Conservation (phyloP, 768 basidiomycete genomes). For the Thelephora ganbajun region DNA sequence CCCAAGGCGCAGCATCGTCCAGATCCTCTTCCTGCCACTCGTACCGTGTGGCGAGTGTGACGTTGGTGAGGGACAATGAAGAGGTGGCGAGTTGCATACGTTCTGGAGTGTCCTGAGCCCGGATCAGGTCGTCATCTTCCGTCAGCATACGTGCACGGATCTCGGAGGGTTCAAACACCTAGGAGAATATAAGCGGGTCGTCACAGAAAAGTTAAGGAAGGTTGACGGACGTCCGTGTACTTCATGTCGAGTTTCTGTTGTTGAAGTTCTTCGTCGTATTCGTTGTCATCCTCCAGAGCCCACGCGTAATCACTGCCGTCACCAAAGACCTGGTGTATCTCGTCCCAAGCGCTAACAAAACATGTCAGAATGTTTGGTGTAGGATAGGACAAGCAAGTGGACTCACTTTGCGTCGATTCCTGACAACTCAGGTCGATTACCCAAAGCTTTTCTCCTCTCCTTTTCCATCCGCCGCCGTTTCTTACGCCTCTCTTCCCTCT, state of each 20-base stretch:
- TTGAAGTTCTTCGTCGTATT: conserved; percentile 33
- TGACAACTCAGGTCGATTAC: conserved; percentile 54
- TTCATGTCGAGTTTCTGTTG: conserved; percentile 58
- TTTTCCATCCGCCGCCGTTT: conserved; percentile 53
- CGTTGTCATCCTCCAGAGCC: conserved; percentile 78
- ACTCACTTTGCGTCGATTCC: conserved; percentile 79
- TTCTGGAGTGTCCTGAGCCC: conserved; percentile 83
- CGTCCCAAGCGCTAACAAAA: conserved; percentile 70
- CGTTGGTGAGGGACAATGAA: conserved; percentile 55
- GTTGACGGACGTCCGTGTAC: conserved; percentile 62
- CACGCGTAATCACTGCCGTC: conserved; percentile 94
- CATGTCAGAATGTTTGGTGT: conserved; percentile 6
- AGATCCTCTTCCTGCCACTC: conserved; percentile 42
- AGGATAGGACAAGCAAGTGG: not conserved
- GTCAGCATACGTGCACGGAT: conserved; percentile 82
- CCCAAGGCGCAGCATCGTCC: conserved; percentile 77
- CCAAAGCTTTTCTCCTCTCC: conserved; percentile 51
- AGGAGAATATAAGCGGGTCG: conserved; percentile 5
- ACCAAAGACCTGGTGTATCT: conserved; percentile 92
- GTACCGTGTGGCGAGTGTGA: not conserved
- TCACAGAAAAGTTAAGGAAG: conserved; percentile 4
- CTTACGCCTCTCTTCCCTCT: conserved; percentile 59
- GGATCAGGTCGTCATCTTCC: conserved; percentile 87
- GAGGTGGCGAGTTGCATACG: conserved; percentile 88
- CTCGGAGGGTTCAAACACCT: conserved; percentile 98